These are phyloP conservation scores for Fusarium albidum DNA, from an alignment of 2,329 filamentous ascomycete species.

Conservation along the genomic window DNA sequence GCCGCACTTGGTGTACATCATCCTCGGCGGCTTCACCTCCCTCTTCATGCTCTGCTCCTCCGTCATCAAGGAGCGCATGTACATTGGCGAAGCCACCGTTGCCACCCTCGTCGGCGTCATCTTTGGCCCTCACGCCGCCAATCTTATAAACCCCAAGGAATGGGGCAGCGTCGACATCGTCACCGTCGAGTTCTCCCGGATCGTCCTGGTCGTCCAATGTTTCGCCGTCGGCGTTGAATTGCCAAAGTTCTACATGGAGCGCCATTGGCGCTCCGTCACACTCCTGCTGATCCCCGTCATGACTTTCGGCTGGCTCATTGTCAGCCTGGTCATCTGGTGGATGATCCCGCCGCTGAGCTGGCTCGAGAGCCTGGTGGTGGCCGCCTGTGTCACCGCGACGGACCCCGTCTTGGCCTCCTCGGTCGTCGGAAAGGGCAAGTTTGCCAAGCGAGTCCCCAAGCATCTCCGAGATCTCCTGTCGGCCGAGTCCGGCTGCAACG, in stretches of 20 bases:
- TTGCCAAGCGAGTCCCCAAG: constrained; percentile 96
- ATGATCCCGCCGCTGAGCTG: constrained; percentile 81
- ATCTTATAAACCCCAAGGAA: constrained; percentile 76
- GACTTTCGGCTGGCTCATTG: constrained; percentile 94
- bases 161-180: constrained; percentile 90
- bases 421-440: constrained; percentile 98
- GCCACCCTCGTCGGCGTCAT: constrained; percentile 88
- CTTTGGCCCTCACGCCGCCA: constrained; percentile 84
- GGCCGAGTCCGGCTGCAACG: constrained; percentile 97
- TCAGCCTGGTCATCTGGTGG: constrained; percentile 95
- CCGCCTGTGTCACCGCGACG: constrained; percentile 95
- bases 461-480: constrained; percentile 95
- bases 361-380: constrained; percentile 86
- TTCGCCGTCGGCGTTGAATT: constrained; percentile 92
- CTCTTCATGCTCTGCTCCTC: constrained; percentile 99
- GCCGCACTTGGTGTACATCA: constrained; percentile 98
- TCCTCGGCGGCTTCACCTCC: constrained; percentile 95
- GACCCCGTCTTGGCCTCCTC: constrained; percentile 97
- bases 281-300: constrained; percentile 93
- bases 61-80: constrained; percentile 97
- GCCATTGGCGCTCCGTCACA: constrained; percentile 92
- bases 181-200: constrained; percentile 87
- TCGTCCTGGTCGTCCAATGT: constrained; percentile 91
- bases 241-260: constrained; percentile 96
- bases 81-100: constrained; percentile 98